Conservation (phyloP, 805 yeast species). For the Candida argentea region DNA sequence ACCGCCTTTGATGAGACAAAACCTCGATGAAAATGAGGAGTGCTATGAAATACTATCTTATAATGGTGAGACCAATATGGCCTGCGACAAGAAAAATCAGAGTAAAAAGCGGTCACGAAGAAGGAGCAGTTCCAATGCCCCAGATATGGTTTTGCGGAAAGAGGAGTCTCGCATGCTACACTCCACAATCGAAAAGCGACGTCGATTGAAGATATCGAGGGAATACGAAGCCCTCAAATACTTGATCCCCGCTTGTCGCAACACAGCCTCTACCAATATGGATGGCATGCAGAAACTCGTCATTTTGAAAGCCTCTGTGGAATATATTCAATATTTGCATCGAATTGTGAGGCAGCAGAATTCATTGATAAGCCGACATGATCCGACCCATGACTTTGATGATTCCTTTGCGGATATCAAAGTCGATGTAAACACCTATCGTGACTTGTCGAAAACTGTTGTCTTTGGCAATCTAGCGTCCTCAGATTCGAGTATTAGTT, state of each 20-base stretch:
- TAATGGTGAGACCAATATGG: too few relatives aligned
- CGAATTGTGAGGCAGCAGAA: conserved; percentile 43
- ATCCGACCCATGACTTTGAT: conserved; percentile 24
- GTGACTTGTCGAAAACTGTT: too few relatives aligned
- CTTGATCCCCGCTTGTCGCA: conserved; percentile 69
- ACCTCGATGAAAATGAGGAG: conserved; percentile 30
- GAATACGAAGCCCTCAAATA: conserved; percentile 75
- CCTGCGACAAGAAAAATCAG: too few relatives aligned
- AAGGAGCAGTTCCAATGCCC: too few relatives aligned
- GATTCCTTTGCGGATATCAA: conserved; percentile 44
- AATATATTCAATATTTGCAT: conserved; percentile 65
- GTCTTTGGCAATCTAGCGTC: too few relatives aligned
- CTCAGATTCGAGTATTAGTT: too few relatives aligned
- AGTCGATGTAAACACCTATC: conserved; percentile 46
- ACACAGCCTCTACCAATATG: conserved; percentile 10
- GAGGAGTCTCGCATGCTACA: conserved; percentile 42
- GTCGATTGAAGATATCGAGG: conserved; percentile 69
- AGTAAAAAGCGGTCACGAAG: too few relatives aligned
- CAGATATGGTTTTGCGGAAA: too few relatives aligned
- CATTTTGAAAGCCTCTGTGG: conserved; percentile 73
- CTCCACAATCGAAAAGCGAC: conserved; percentile 69
- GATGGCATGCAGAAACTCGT: conserved; percentile 76
- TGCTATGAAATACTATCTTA: conserved; percentile 34
- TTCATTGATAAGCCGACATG: conserved; percentile 18
- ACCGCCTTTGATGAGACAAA: too few relatives aligned